Evolutionary conservation across 768 basidiomycete genomes (phyloP).

Genomic region (Boletus huronensis): DNA sequence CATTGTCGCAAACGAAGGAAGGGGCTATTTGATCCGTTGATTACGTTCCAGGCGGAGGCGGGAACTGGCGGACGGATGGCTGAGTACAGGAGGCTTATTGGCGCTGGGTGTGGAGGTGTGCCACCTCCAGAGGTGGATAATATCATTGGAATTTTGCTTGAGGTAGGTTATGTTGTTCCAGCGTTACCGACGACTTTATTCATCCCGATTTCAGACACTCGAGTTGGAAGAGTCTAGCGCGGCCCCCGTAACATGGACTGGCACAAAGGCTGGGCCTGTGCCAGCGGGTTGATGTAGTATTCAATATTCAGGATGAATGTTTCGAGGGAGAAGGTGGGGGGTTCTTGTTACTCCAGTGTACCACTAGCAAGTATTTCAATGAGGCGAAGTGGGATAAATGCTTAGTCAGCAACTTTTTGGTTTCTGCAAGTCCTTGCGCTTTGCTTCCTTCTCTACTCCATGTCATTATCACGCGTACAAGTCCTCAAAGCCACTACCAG

Average conservation of each 20-base stretch:
- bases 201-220: conserved; percentile 51
- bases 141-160: conserved; percentile 78
- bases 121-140: conserved; percentile 85
- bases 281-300: conserved; percentile 18
- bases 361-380: too few relatives aligned
- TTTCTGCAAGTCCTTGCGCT: neutral
- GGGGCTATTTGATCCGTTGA: conserved; percentile 69
- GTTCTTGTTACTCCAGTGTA: conserved; percentile 4
- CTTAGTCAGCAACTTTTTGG: conserved; percentile 19
- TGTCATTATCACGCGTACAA: conserved; percentile 34
- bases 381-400: neutral
- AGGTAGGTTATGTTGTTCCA: conserved; percentile 45
- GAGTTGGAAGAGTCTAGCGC: conserved; percentile 79
- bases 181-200: neutral
- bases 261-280: conserved; percentile 24
- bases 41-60: conserved; percentile 80
- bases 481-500: conserved; percentile 48
- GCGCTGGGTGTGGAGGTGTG: conserved; percentile 85
- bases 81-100: conserved; percentile 85
- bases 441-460: conserved; percentile 1
- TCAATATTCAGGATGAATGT: neutral
- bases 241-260: conserved; percentile 42
- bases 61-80: conserved; percentile 88
- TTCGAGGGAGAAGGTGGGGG: neutral
- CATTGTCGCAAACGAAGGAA: conserved; percentile 67